A percentile compares a stretch with the other conserved stretches of the same genome.
Evolutionary conservation across 2,329 filamentous ascomycete species (phyloP).

Genomic region (Byssochlamys sp.): DNA sequence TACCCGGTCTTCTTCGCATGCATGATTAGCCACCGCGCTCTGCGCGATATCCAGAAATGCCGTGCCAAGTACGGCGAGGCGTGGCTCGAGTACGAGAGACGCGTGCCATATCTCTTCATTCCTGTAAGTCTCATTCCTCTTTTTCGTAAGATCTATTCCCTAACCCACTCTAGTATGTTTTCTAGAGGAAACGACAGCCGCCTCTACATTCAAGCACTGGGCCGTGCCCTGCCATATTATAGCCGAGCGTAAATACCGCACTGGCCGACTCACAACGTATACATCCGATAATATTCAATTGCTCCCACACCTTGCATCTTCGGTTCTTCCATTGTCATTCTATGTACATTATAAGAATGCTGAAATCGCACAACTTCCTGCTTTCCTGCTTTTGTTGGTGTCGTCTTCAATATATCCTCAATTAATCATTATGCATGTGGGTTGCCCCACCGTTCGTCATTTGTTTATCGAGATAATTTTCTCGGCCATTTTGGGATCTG

Average conservation of each 20-base stretch:
- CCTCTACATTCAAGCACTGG: neutral
- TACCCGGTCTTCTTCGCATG: constrained; percentile 69
- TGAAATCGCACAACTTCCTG: neutral
- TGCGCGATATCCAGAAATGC: constrained; percentile 66
- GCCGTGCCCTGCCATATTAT: neutral
- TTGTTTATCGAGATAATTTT: neutral
- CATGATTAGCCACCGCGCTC: constrained; percentile 73
- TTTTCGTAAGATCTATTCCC: neutral
- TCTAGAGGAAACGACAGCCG: neutral
- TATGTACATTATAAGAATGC: neutral
- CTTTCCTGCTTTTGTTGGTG: neutral
- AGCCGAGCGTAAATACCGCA: neutral
- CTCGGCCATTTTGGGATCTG: neutral
- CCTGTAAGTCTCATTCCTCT: constrained; percentile 41
- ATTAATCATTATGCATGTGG: neutral
- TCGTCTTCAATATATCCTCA: neutral
- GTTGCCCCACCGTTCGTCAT: neutral
- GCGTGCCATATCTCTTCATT: constrained; percentile 77
- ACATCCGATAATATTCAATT: neutral
- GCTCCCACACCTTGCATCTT: neutral
- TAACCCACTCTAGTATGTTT: neutral
- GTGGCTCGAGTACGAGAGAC: constrained; percentile 70
- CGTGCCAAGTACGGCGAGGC: constrained; percentile 69
- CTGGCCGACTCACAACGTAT: neutral
- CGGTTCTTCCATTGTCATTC: neutral